These are phyloP conservation scores for Fraxinus sp. DNA, from an alignment of 305 asterid genomes.

Conservation along the genomic window DNA sequence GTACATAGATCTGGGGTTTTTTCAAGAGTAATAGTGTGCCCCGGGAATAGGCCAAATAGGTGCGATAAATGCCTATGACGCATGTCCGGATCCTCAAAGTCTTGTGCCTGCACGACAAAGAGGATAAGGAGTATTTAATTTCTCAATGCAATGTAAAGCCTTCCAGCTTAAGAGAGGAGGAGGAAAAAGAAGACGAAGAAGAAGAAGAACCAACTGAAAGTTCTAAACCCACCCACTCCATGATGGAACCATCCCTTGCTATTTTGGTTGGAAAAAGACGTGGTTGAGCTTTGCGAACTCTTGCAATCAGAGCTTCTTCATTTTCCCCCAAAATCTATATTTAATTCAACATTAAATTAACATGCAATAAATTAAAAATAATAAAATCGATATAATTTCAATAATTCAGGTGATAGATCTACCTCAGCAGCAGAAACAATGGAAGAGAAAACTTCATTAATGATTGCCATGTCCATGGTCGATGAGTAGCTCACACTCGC, in stretches of 20 bases:
- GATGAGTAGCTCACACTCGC: slow-evolving; percentile 78
- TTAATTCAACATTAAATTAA: slow-evolving; percentile 9
- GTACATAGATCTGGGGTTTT: slow-evolving; percentile 57
- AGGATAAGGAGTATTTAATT: not conserved
- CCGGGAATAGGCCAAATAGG: slow-evolving; percentile 74
- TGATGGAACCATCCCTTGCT: slow-evolving; percentile 67
- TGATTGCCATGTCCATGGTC: slow-evolving; percentile 74
- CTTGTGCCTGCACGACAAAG: slow-evolving; percentile 47
- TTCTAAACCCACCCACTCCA: slow-evolving; percentile 71
- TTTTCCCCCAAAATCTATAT: slow-evolving; percentile 60
- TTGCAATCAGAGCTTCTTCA: slow-evolving; percentile 43
- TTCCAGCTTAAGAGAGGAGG: not conserved
- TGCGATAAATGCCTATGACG: slow-evolving; percentile 80
- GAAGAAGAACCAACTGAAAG: not conserved
- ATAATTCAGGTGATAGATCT: slow-evolving; percentile 11
- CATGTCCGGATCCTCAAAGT: slow-evolving; percentile 66
- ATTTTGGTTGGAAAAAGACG: slow-evolving; percentile 59
- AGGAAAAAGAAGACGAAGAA: not conserved
- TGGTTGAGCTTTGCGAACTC: slow-evolving; percentile 60
- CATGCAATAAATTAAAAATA: not conserved
- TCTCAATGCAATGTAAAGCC: not conserved
- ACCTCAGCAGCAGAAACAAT: slow-evolving; percentile 74
- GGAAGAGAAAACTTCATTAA: slow-evolving; percentile 57
- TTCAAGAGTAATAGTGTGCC: slow-evolving; percentile 56
- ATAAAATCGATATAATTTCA: not conserved